A percentile compares a stretch with the other conserved stretches of the same genome.
Evolutionary conservation across 1,284 basidiomycete genomes (phyloP).

Genomic region (Entoloma clypeatum): DNA sequence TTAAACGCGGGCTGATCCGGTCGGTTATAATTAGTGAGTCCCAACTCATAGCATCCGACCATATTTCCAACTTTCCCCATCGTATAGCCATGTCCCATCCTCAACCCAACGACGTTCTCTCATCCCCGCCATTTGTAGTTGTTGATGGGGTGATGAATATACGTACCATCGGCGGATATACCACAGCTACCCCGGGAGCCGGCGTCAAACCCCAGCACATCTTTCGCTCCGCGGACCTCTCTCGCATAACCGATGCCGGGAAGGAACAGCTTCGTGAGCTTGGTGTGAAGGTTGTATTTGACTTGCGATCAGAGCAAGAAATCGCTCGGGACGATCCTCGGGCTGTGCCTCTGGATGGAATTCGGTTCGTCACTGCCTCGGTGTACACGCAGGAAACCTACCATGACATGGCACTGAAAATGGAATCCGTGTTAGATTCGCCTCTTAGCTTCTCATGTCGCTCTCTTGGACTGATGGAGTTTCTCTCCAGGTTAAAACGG

Average conservation of each 20-base stretch:
- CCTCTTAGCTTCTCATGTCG: slow-evolving; percentile 1
- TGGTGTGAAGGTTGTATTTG: slow-evolving; percentile 37
- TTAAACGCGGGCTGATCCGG: too few relatives aligned
- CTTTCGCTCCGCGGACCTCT: slow-evolving; percentile 40
- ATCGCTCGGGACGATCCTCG: slow-evolving; percentile 31
- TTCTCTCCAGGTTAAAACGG: slow-evolving; percentile 17
- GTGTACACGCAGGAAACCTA: slow-evolving; percentile 21
- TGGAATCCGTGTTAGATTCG: slow-evolving; percentile 30
- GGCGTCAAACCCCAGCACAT: slow-evolving; percentile 30
- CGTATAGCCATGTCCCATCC: neutral
- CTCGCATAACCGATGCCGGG: slow-evolving; percentile 34
- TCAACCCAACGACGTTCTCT: slow-evolving; percentile 4
- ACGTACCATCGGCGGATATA: slow-evolving; percentile 33
- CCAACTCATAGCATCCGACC: too few relatives aligned
- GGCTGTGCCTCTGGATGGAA: slow-evolving; percentile 28
- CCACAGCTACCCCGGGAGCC: slow-evolving; percentile 11
- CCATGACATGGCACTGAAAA: too few relatives aligned
- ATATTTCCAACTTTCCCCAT: neutral
- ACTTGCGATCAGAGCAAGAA: slow-evolving; percentile 38
- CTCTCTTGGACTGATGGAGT: neutral
- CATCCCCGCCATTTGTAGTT: slow-evolving; percentile 35
- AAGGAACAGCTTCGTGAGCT: slow-evolving; percentile 33
- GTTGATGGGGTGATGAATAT: slow-evolving; percentile 41
- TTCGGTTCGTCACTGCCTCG: slow-evolving; percentile 23
- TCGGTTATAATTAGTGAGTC: too few relatives aligned